Evolutionary conservation across 805 yeast species (phyloP).

Genomic region (Wickerhamiella slavikovae): DNA sequence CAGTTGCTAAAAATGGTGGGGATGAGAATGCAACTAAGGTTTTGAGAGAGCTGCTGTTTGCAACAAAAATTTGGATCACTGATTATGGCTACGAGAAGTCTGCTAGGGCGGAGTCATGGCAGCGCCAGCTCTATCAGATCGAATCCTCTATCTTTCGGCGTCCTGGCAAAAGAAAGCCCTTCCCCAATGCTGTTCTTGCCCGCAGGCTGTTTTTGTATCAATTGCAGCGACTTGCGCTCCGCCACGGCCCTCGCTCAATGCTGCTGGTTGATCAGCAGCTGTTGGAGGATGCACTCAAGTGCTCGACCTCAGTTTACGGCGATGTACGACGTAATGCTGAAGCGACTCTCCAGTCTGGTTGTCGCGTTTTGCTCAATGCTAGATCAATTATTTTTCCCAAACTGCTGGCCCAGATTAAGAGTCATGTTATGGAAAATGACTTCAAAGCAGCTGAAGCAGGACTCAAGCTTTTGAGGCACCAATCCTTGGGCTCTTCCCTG

Average conservation of each 20-base stretch:
- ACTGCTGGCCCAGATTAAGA: conserved; percentile 28
- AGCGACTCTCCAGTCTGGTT: conserved; percentile 39
- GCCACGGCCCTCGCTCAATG: conserved; percentile 53
- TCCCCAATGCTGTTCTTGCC: conserved; percentile 60
- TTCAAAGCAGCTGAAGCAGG: conserved; percentile 43
- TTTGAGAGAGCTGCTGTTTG: conserved; percentile 39
- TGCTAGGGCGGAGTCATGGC: conserved; percentile 32
- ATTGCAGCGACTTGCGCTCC: conserved; percentile 47
- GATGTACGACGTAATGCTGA: conserved; percentile 56
- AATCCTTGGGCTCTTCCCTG: conserved; percentile 35
- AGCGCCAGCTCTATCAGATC: conserved; percentile 33
- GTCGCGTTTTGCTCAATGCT: conserved; percentile 50
- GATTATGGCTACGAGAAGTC: conserved; percentile 61
- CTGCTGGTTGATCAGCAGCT: conserved; percentile 41
- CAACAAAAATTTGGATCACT: conserved; percentile 54
- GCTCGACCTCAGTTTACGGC: conserved; percentile 50
- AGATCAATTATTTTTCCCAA: conserved; percentile 32
- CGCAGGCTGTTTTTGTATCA: conserved; percentile 57
- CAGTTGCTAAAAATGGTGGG: no score
- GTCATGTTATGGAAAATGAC: conserved; percentile 29
- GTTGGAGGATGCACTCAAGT: conserved; percentile 39
- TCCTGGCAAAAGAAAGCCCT: conserved; percentile 43
- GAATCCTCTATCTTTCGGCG: conserved; percentile 41
- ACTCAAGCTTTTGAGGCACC: conserved; percentile 33
- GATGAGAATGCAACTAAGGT: conserved; percentile 45